These are phyloP conservation scores for Backusella westeae DNA, from an alignment of 192 early-diverging fungal species.

Conservation along the genomic window DNA sequence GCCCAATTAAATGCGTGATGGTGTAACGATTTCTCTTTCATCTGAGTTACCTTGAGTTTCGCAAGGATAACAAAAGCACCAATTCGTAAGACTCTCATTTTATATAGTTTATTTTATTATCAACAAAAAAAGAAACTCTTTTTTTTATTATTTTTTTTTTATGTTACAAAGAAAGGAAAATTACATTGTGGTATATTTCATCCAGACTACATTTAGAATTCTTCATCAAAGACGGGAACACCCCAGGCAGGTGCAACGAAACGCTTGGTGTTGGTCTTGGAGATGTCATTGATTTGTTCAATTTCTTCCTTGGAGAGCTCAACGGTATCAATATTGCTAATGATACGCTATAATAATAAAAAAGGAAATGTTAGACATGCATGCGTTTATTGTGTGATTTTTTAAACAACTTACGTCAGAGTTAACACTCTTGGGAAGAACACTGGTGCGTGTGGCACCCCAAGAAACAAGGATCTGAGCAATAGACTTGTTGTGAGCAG, in stretches of 20 bases:
- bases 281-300: constrained; percentile 36
- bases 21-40: no score
- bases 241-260: constrained; percentile 32
- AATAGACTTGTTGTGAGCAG: constrained; percentile 57
- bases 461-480: constrained; percentile 84
- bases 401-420: constrained; percentile 24
- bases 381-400: neutral
- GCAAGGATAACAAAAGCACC: no score
- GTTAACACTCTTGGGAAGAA: constrained; percentile 82
- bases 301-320: constrained; percentile 43
- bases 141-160: neutral
- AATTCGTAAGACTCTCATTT: neutral
- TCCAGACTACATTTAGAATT: constrained; percentile 11
- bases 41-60: no score
- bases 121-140: neutral
- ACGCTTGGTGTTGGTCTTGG: constrained; percentile 30
- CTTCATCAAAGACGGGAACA: constrained; percentile 35
- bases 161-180: neutral
- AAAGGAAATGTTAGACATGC: neutral
- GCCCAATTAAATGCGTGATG: neutral
- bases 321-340: constrained; percentile 54
- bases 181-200: neutral
- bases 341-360: constrained; percentile 44
- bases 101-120: neutral
- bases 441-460: constrained; percentile 73